phyloP scores from a whole-genome alignment of 2,329 filamentous ascomycete genomes.

The Talaromyces albobiverticillius region DNA sequence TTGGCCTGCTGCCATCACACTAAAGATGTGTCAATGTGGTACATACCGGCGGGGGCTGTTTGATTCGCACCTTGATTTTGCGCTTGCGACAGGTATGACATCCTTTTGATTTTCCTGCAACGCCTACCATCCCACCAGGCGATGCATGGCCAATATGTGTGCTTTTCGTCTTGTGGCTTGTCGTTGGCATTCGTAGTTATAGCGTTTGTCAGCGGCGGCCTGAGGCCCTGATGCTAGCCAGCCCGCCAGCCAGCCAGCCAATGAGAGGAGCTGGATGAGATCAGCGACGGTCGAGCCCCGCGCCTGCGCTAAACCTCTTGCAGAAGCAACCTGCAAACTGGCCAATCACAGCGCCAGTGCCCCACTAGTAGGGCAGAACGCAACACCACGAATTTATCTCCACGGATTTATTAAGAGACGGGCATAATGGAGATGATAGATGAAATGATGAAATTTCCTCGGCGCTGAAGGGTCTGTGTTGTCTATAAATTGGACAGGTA shows the following conservation, averaged over 20 bases:
- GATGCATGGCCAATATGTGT: neutral
- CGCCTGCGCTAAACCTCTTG: neutral
- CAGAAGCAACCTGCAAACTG: conserved; percentile 8
- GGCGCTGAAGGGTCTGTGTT: too few species aligned
- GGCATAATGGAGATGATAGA: neutral
- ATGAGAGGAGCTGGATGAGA: neutral
- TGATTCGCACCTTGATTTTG: conserved; percentile 1
- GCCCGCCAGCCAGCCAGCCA: neutral
- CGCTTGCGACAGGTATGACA: conserved; percentile 13
- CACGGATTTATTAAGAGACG: neutral
- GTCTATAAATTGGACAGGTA: too few species aligned
- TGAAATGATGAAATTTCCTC: too few species aligned
- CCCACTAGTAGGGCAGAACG: neutral
- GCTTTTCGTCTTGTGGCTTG: neutral
- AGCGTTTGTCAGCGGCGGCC: too few species aligned
- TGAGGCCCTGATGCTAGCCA: too few species aligned
- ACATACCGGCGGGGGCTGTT: neutral
- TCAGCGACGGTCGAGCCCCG: neutral
- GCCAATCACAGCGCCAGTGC: neutral
- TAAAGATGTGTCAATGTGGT: neutral
- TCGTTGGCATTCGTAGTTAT: neutral
- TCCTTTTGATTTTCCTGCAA: conserved; percentile 11
- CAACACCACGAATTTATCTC: neutral
- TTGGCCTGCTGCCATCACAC: conserved; percentile 10
- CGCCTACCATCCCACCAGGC: conserved; percentile 1